Percentiles rank a stretch among this genome's conserved stretches.
phyloP scores from a whole-genome alignment of 768 basidiomycete genomes.

The Lactarius indigo region DNA sequence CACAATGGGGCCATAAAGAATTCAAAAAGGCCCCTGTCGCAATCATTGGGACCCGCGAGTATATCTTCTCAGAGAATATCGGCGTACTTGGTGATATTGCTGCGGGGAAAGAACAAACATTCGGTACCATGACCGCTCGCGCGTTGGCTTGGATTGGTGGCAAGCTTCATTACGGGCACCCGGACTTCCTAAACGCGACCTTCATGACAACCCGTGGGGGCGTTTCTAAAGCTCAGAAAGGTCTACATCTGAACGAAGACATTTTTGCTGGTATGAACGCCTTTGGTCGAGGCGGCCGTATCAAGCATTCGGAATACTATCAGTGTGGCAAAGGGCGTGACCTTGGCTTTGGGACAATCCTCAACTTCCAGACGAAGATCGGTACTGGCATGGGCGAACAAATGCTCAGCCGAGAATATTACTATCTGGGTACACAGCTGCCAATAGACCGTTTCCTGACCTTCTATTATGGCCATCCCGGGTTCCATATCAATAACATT shows the following conservation, averaged over 20 bases:
- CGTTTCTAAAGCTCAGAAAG: conserved; percentile 99
- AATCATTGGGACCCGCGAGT: conserved; percentile 97
- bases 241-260: conserved; percentile 97
- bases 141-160: conserved; percentile 96
- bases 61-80: conserved; percentile 99
- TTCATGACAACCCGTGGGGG: conserved; percentile 99
- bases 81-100: conserved; percentile 99
- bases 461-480: conserved; percentile 99
- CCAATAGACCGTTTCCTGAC: conserved; percentile 98
- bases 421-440: conserved; percentile 96
- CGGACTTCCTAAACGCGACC: conserved; percentile 96
- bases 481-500: conserved; percentile 99
- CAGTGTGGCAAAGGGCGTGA: conserved; percentile 99
- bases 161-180: conserved; percentile 98
- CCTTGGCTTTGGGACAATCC: conserved; percentile 97
- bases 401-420: conserved; percentile 99
- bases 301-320: conserved; percentile 99
- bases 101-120: conserved; percentile 99
- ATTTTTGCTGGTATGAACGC: conserved; percentile 99
- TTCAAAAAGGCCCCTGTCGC: conserved; percentile 89
- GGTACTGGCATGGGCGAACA: conserved; percentile 99
- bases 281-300: conserved; percentile 94
- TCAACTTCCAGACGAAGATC: conserved; percentile 99
- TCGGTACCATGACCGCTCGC: conserved; percentile 97
- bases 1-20: conserved; percentile 93